Evolutionary conservation across 1,139 yeast species (phyloP), one percentile per base, ranked within the genome.

Genomic region (Taphrina communis): DNA sequence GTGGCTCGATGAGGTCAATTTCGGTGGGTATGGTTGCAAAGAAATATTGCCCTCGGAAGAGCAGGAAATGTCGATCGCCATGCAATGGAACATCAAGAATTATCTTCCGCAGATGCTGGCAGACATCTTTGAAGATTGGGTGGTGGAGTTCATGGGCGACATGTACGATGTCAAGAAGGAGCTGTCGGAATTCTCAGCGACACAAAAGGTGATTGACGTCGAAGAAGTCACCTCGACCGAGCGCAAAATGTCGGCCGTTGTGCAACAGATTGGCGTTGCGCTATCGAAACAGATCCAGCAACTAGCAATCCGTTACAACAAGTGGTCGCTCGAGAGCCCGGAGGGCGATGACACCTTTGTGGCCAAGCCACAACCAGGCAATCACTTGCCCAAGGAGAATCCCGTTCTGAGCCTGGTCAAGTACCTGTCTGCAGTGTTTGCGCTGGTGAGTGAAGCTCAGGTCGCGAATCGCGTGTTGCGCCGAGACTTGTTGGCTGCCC

Each of bases 1-100:
- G 3, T 95, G 99, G 98, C 90, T 93, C 96, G 97, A 95, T 77
- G 88, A 88, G 74, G 86, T 84, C 74, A 95, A 95, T 75, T 92
- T 82, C 77, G 90, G 96, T 56, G 99, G 99, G 5, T 82, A 92
- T 70, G 57, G 63, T 50, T 44, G 57, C n/a, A 57, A 50, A 19
- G 68, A 57, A 17, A 51, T 60, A 11, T 11, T 50, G 41, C 46
- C 51, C 31, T 25, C 63, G 6, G 63, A 56, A 3, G 63, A 51
- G n/a, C 59, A 57, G 19, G 57, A 57, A 14, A 57, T 39, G 52
- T 39, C 81, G 81, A 38, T 87, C 88, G 1, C 82, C 83, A 87
- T 89, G 68, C 83, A 86, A 66, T 95, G 99, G 99, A 95, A 90
- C 70, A 82, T 95, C 44, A 85, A 86, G 72, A 81, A 85, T 48